Evolutionary conservation across 495 filamentous ascomycete genomes (phyloP).

Genomic region (Penicillium manginii): DNA sequence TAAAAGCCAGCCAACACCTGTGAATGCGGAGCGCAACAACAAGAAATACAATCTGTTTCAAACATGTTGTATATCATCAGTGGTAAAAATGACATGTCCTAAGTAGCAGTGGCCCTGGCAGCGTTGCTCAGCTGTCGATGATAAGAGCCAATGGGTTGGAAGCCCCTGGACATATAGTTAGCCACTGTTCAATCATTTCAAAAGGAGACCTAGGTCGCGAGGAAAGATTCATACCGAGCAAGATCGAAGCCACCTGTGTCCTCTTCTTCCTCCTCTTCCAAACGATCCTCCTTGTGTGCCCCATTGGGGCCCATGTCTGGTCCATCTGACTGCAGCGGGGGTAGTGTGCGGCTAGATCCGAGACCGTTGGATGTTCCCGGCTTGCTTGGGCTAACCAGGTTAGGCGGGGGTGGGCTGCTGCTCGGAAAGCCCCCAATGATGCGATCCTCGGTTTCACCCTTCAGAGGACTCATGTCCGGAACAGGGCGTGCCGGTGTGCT

Average conservation of each 20-base stretch:
- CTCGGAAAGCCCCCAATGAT: slow-evolving; percentile 61
- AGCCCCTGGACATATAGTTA: slow-evolving; percentile 57
- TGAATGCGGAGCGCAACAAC: slow-evolving; percentile 26
- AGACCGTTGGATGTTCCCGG: slow-evolving; percentile 43
- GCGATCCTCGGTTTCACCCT: slow-evolving; percentile 49
- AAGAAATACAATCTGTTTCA: slow-evolving; percentile 16
- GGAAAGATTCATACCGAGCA: slow-evolving; percentile 55
- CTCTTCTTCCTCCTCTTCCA: slow-evolving; percentile 53
- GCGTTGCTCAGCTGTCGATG: slow-evolving; percentile 58
- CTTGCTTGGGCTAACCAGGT: slow-evolving; percentile 52
- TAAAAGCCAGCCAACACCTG: slow-evolving; percentile 27
- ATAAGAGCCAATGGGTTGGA: slow-evolving; percentile 71
- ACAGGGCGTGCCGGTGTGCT: slow-evolving; percentile 75
- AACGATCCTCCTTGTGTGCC: slow-evolving; percentile 22
- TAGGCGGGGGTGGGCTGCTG: slow-evolving; percentile 63
- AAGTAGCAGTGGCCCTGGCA: slow-evolving; percentile 40
- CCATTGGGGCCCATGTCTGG: slow-evolving; percentile 20
- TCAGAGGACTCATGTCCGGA: slow-evolving; percentile 64
- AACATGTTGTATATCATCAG: slow-evolving; percentile 29
- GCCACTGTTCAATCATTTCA: slow-evolving; percentile 20
- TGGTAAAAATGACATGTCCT: not conserved
- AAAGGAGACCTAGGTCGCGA: slow-evolving; percentile 4
- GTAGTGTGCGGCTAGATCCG: slow-evolving; percentile 38
- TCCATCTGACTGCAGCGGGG: slow-evolving; percentile 38
- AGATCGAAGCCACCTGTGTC: slow-evolving; percentile 67